Conservation (phyloP, 192 early-diverging fungal species). For the Backusella circina region DNA sequence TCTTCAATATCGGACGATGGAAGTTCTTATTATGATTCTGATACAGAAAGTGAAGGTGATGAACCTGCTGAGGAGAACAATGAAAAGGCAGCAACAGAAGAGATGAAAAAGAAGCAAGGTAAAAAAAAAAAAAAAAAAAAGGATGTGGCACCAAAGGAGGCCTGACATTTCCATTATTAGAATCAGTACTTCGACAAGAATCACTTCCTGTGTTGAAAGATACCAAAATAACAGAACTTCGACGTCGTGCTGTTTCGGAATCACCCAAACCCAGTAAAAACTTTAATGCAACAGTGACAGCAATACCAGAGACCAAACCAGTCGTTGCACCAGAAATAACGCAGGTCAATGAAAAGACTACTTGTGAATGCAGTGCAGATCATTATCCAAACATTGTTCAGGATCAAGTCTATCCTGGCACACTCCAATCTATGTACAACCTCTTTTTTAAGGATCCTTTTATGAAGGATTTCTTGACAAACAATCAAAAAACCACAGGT, state of each 20-base stretch:
- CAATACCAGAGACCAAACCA: background rate
- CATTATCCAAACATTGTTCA: constrained; percentile 42
- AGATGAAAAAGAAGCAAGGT: background rate
- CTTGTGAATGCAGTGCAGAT: constrained; percentile 26
- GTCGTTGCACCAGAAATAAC: background rate
- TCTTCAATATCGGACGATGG: background rate
- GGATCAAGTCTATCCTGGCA: constrained; percentile 9
- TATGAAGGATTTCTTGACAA: background rate
- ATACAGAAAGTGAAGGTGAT: background rate
- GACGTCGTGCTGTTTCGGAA: constrained; percentile 2
- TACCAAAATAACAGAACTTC: background rate
- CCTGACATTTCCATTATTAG: background rate
- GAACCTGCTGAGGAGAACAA: background rate
- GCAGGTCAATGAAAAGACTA: constrained; percentile 15
- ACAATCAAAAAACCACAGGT: constrained; percentile 8
- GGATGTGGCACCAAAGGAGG: background rate
- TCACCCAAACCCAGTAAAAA: background rate
- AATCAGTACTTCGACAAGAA: background rate
- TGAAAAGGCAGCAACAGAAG: background rate
- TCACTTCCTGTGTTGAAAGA: background rate
- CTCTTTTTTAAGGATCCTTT: constrained; percentile 1
- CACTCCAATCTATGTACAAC: background rate
- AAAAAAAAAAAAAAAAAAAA: background rate
- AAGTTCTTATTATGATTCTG: constrained; percentile 14
- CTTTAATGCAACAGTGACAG: too few relatives aligned